These are phyloP conservation scores for Calonectria leucothoes DNA, from an alignment of 2,329 filamentous ascomycete species.

Conservation along the genomic window DNA sequence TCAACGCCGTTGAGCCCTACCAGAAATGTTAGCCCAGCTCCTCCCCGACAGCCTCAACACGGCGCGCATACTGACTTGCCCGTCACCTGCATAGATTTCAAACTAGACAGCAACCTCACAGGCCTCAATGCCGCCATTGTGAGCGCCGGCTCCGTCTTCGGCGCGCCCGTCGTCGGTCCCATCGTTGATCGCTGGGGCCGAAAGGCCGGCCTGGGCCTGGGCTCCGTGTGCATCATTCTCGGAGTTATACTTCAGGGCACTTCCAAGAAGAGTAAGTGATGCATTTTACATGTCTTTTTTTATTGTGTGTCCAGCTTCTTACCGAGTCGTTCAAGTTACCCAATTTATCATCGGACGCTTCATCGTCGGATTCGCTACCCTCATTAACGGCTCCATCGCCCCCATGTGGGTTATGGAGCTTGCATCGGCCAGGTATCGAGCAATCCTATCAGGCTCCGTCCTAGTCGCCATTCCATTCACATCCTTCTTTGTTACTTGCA, in stretches of 20 bases:
- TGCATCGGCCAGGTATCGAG: conserved; percentile 10
- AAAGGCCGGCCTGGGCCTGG: conserved; percentile 11
- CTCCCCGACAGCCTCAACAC: background rate
- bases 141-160: conserved; percentile 17
- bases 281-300: background rate
- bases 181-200: conserved; percentile 23
- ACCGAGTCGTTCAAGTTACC: background rate
- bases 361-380: conserved; percentile 16
- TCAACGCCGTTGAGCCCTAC: conserved; percentile 18
- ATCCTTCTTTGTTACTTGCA: conserved; percentile 15
- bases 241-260: conserved; percentile 20
- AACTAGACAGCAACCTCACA: conserved; percentile 12
- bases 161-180: conserved; percentile 18
- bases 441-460: conserved; percentile 16
- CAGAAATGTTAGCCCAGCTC: conserved; percentile 10
- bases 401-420: conserved; percentile 24
- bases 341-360: conserved; percentile 21
- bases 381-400: conserved; percentile 20
- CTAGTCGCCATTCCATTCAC: conserved; percentile 16
- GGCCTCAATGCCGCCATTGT: conserved; percentile 24
- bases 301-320: background rate
- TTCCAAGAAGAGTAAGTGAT: background rate
- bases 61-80: background rate
- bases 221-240: conserved; percentile 20
- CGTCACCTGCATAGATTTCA: conserved; percentile 9